Base-by-base conservation (phyloP, 108 stramenopile genomes). In the Chaetoceros muelleri region DNA sequence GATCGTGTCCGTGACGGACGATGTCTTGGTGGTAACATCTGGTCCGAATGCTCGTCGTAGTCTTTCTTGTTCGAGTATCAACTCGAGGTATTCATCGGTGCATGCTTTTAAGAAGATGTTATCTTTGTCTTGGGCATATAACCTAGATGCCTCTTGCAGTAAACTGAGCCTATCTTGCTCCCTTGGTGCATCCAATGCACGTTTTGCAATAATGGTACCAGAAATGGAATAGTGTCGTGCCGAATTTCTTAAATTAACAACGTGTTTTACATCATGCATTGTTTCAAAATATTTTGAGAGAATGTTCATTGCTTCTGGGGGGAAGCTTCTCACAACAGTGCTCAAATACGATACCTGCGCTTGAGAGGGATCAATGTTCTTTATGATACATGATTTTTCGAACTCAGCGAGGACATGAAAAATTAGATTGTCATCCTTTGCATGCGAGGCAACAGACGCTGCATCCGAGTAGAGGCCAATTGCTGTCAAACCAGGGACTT, bases 101-200 rank as follows among this genome's bases (percentile, higher is more conserved):
- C 72, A 84, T 17, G 76, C 28, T 61, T 90, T 90, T 50, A 85
- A 78, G 53, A 90, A 82, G 2, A 66, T 50, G 30, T 80, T 75
- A 18, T 86, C 88, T 52, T 90, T 90, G 2, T 82, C 82, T 52
- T 82, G 74, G 21, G 66, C 72, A 69, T 83, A 84, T 18, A 90
- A 58, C 20, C 78, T 65, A 7, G 84, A 86, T 20, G 84, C 78
- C 53, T 90, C 84, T 64, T 79, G 64, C 24, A 74, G 51, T 27
- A 28, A 44, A 46, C 73, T 60, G 24, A 59, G 60, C 34, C 57
- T 64, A 55, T 78, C 78, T 28, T 61, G 71, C 24, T 65, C 55
- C 49, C 68, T 71, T 8, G 70, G 50, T 58, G 7, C 2, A 7
- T 60, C 64, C 5, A 82, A n/a, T 31, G 79, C 81, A 45, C 64